Base-by-base conservation (phyloP, 495 filamentous ascomycete species). In the Pseudotulostoma volvatum region DNA sequence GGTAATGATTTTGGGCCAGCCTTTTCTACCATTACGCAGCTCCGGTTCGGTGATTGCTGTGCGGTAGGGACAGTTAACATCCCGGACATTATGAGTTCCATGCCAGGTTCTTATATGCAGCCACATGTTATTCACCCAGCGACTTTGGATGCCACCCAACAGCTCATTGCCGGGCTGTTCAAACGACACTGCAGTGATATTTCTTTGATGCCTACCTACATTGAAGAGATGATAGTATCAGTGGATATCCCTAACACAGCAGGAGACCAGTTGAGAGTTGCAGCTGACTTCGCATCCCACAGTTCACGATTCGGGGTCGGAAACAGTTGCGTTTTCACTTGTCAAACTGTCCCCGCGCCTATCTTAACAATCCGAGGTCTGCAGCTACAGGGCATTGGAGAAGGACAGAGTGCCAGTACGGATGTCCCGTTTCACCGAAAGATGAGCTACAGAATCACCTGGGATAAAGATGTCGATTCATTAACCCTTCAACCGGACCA, bases 101-200 rank as follows among this genome's bases (percentile, higher is more conserved):
- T 61, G 56, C 54, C 56, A 18, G 48, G 52, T 21, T 41, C 40
- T 9, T 49, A 47, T 39, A 38, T 50, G 36, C 48, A 57, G 28
- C 34, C 49, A 0, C 57, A 58, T 34, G 28, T 60, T 2, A 56
- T 64, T 16, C 60, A 64, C 23, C 60, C 60, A 1, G 47, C 54
- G 4, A 55, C 51, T 1, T 53, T 64, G 49, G 60, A 64, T 17
- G 55, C 52, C 31, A 55, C 58, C 43, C 47, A 61, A 4, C 60
- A 64, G 32, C 41, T 56, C 9, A 35, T 47, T n/a, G n/a, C 40
- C 38, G 0, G n/a, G n/a, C 13, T 36, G 1, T 39, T 32, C 33
- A 18, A 30, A 28, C 38, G 31, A 7, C 36, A 44, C 20, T 40
- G 37, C 31, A 44, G 17, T 16, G 17, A 13, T 9, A 31, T 37